A percentile compares a stretch with the other conserved stretches of the same genome.
Evolutionary conservation across 371 early-diverging fungal genomes (phyloP).

Genomic region (Mucor mucedo): DNA sequence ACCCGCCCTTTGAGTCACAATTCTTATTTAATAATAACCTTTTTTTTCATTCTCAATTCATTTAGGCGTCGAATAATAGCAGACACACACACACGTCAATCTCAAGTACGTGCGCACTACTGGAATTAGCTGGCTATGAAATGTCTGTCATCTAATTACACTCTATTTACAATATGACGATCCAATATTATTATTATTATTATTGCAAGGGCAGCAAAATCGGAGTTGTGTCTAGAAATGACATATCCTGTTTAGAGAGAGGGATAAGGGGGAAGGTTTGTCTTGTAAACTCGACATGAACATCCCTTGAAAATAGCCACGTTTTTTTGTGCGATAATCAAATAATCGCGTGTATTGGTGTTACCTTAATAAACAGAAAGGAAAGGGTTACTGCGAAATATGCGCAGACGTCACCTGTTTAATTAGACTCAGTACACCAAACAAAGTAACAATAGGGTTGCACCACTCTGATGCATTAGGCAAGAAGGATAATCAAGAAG

Average conservation of each 20-base stretch:
- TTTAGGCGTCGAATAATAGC: background rate
- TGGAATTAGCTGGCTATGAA: slow-evolving; percentile 15
- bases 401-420: slow-evolving; percentile 17
- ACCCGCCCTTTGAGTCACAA: slow-evolving; percentile 18
- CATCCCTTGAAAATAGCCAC: slow-evolving; percentile 18
- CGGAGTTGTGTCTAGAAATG: too few relatives aligned
- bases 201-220: too few relatives aligned
- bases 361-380: slow-evolving; percentile 11
- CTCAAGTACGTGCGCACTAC: slow-evolving; percentile 2
- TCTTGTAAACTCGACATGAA: background rate
- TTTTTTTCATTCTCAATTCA: slow-evolving; percentile 11
- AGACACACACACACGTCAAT: slow-evolving; percentile 14
- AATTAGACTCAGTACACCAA: slow-evolving; percentile 3
- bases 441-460: slow-evolving; percentile 6
- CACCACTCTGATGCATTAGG: slow-evolving; percentile 13
- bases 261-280: background rate
- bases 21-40: slow-evolving; percentile 1
- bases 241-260: too few relatives aligned
- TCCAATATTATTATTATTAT: too few relatives aligned
- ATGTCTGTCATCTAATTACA: background rate
- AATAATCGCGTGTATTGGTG: slow-evolving; percentile 30
- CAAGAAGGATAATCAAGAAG: slow-evolving; percentile 21
- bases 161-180: too few relatives aligned
- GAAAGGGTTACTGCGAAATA: background rate
- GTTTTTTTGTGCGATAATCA: slow-evolving; percentile 24